Evolutionary conservation across 2,329 filamentous ascomycete genomes (phyloP).

Genomic region (Talaromyces sp.): DNA sequence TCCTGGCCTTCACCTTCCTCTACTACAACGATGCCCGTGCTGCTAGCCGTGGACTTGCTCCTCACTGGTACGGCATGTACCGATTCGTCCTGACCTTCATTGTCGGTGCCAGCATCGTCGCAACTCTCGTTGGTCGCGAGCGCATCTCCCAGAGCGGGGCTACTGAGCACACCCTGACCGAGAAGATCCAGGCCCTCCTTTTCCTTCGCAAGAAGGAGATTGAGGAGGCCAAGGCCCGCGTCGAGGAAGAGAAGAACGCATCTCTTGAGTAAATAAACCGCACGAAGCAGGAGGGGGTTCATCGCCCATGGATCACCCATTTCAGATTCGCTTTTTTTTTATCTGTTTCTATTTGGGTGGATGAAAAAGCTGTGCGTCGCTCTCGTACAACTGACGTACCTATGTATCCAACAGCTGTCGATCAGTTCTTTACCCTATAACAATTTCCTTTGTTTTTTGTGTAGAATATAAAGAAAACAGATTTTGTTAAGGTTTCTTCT

Average conservation of each 20-base stretch:
- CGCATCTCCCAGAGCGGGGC: slow-evolving; percentile 53
- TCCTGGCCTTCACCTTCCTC: slow-evolving; percentile 74
- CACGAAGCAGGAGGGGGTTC: neutral
- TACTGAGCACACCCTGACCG: slow-evolving; percentile 35
- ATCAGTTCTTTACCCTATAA: slow-evolving; percentile 6
- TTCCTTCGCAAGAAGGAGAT: slow-evolving; percentile 43
- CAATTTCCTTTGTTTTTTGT: slow-evolving; percentile 12
- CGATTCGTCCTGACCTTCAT: slow-evolving; percentile 89
- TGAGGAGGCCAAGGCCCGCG: slow-evolving; percentile 37
- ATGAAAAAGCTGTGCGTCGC: neutral
- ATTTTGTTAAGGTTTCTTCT: neutral
- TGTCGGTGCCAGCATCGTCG: slow-evolving; percentile 74
- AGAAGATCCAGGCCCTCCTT: slow-evolving; percentile 51
- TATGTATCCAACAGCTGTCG: slow-evolving; percentile 1
- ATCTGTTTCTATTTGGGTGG: neutral
- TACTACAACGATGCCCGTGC: slow-evolving; percentile 81
- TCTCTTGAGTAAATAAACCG: slow-evolving; percentile 9
- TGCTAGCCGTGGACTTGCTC: slow-evolving; percentile 69
- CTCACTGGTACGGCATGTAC: slow-evolving; percentile 81
- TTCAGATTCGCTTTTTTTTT: neutral
- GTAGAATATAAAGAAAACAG: slow-evolving; percentile 10
- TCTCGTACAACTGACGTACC: neutral
- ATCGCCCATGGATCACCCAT: neutral
- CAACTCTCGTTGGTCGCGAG: slow-evolving; percentile 75
- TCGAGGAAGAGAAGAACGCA: slow-evolving; percentile 27